Evolutionary conservation across 495 filamentous ascomycete genomes (phyloP), one percentile per base, ranked within the genome.

Genomic region (Daldinia bambusicola): DNA sequence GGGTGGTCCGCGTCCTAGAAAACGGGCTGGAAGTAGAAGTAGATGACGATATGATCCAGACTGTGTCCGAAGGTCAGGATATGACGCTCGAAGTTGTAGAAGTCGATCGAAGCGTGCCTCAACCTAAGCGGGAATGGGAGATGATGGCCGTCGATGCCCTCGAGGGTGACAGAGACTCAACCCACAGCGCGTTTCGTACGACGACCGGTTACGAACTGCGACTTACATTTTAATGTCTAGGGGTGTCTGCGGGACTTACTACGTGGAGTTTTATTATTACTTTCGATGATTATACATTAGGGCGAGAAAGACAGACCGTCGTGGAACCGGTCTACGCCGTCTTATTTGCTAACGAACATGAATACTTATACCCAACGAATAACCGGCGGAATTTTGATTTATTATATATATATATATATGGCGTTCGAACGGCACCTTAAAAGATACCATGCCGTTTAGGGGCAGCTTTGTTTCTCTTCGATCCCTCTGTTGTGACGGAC

Each of bases 21-120:
- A 87, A 87, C 62, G 93, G 94, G 0, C 77, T 98, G 4, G 87
- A 91, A 69, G 90, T 99, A 51, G 89, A 94, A 76, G 84, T 98
- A 59, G 95, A 99, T 77, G 92, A 99, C 67, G 93, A 97, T 53
- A 89, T 95, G 32, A 89, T 99, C 18, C 86, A 86, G n/a, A 91
- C 94, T 77, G 84, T 98, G 14, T 85, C 89, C 0, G 95, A 99
- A 80, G 93, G 94, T 7, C 93, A 98, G 75, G 95, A 97, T 74
- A 94, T 99, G 89, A 84, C 71, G 2, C 78, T 88, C 52, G 84
- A 87, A 61, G 74, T 88, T 36, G 68, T 64, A 8, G 80, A 85
- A 55, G 69, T 86, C 12, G 67, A 76, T 32, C 55, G 57, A 71
- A 70, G 69, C n/a, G 60, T 69, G 13, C 70, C 71, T 1, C 74